These are phyloP conservation scores for Pestalotiopsis sp. DNA, from an alignment of 2,329 filamentous ascomycete genomes.

Conservation along the genomic window DNA sequence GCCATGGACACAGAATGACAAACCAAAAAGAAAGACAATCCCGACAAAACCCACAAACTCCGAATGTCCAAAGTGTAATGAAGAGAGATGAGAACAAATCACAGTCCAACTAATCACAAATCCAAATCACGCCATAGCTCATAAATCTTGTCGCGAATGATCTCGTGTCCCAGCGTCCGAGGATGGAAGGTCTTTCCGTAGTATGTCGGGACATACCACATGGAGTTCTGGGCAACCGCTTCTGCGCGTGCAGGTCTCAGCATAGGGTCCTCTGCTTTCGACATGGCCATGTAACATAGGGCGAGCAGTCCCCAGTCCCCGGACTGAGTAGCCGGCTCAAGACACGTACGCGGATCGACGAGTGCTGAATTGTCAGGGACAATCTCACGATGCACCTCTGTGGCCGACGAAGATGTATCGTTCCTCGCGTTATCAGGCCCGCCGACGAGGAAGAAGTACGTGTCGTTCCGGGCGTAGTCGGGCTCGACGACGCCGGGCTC, in stretches of 20 bases:
- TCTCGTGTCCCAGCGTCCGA: constrained; percentile 38
- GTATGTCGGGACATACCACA: constrained; percentile 48
- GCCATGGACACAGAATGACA: not conserved
- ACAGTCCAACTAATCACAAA: not conserved
- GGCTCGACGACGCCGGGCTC: constrained; percentile 41
- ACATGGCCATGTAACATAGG: constrained; percentile 45
- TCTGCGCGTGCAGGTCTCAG: constrained; percentile 30
- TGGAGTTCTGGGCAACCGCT: constrained; percentile 31
- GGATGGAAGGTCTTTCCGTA: constrained; percentile 48
- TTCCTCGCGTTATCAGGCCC: constrained; percentile 39
- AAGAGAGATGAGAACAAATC: not conserved
- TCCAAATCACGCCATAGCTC: constrained; percentile 27
- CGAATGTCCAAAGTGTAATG: not conserved
- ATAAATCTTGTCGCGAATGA: constrained; percentile 36
- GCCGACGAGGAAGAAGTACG: constrained; percentile 50
- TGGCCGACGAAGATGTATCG: constrained; percentile 15
- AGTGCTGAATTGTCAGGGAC: constrained; percentile 33
- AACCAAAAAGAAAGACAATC: not conserved
- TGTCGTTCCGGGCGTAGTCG: constrained; percentile 41
- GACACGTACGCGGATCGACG: constrained; percentile 37
- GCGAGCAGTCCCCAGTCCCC: constrained; percentile 45
- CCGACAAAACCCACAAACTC: not conserved
- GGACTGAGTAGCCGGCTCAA: constrained; percentile 31
- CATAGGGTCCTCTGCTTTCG: constrained; percentile 34
- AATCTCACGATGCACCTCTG: constrained; percentile 12